Evolutionary conservation across 768 basidiomycete species (phyloP), one percentile per base, ranked within the genome.

Genomic region (Boletus rubropictus): DNA sequence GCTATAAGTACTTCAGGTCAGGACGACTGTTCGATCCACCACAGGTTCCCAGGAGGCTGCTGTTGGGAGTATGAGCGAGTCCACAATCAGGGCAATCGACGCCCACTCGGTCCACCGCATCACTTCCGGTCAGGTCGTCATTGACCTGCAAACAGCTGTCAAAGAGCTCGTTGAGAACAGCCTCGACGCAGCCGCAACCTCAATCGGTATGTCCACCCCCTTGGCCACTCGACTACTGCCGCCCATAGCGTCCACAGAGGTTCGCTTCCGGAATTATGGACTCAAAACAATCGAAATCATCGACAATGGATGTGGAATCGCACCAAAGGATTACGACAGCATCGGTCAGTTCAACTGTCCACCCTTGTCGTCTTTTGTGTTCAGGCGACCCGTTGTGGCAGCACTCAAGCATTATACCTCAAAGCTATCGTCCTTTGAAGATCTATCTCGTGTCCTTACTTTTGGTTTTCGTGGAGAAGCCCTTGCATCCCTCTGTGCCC

Each of bases 391-490:
- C 20, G 3, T n/a, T 14, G 11, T 7, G 8, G 41, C 41, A 94
- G 94, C 82, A 1, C 69, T 94, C 49, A 97, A 96, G 62, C 89
- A 96, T 58, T 81, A 92, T 61, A 99, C 95, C 0, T 97, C 95
- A 6, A 99, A 99, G 65, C 72, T 99, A 0, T 66, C 80, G 3
- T 77, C 81, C 0, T 91, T 85, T 59, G 68, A 78, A 4, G 89
- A 92, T 60, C 77, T 97, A 3, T 70, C 78, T 3, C 69, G 75
- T 0, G 80, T 98, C 9, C 68, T 69, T 5, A 91, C 92, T 0
- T 96, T 97, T 63, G 95, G 95, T 0, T 99, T 98, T 61, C 79
- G 96, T 31, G 96, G 96, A 14, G 96, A 99, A 68, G 96, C 96
- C 0, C 72, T 99, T 0, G 91, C 92, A 7, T 93, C 95, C 3